These are phyloP conservation scores for Sporothrix globosa DNA, from an alignment of 2,329 filamentous ascomycete species.

Conservation along the genomic window DNA sequence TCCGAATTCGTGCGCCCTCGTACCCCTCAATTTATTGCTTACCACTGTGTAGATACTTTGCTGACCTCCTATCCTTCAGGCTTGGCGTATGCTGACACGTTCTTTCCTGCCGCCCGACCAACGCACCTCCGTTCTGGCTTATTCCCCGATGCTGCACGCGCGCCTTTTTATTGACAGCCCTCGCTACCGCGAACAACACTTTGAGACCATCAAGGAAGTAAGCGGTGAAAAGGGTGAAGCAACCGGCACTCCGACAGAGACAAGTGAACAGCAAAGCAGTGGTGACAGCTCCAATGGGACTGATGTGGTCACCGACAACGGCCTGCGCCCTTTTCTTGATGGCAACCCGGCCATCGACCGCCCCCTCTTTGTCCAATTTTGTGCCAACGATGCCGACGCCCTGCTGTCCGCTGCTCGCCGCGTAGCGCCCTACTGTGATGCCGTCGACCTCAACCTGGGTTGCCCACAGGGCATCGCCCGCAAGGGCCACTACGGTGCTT, in stretches of 20 bases:
- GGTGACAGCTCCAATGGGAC: slow-evolving; percentile 42
- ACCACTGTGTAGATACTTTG: background rate
- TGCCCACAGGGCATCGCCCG: slow-evolving; percentile 95
- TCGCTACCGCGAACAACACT: slow-evolving; percentile 77
- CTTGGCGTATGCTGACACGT: slow-evolving; percentile 94
- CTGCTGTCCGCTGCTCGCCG: slow-evolving; percentile 76
- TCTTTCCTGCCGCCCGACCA: slow-evolving; percentile 77
- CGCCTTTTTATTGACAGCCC: slow-evolving; percentile 78
- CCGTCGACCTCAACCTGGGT: slow-evolving; percentile 91
- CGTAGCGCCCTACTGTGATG: slow-evolving; percentile 87
- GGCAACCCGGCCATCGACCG: slow-evolving; percentile 83
- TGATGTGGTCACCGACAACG: slow-evolving; percentile 38
- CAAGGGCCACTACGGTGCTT: slow-evolving; percentile 89
- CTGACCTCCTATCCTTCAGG: slow-evolving; percentile 55
- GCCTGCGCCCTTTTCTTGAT: slow-evolving; percentile 60
- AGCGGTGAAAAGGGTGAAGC: background rate
- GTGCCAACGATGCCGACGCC: slow-evolving; percentile 81
- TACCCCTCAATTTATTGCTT: no score
- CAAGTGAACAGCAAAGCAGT: slow-evolving; percentile 38
- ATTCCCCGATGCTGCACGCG: slow-evolving; percentile 96
- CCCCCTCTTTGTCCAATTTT: slow-evolving; percentile 95
- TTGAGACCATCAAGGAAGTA: slow-evolving; percentile 63
- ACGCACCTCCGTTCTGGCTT: slow-evolving; percentile 72
- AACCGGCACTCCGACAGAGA: slow-evolving; percentile 31
- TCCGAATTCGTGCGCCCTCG: slow-evolving; percentile 80